Conservation (phyloP, 306 rosid genomes). For the Cicer bijugum region DNA sequence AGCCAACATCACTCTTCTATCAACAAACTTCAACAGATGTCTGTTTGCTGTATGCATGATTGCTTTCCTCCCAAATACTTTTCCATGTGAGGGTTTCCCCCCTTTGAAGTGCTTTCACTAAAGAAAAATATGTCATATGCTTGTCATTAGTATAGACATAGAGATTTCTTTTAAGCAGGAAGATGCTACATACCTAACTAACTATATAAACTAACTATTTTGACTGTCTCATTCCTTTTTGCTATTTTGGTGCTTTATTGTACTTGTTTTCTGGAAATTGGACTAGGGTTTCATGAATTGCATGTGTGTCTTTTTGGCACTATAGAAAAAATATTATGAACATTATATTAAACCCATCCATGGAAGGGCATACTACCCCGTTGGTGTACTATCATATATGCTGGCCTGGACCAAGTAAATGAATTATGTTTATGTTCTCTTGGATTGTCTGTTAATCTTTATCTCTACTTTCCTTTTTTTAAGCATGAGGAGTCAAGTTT, state of each 20-base stretch:
- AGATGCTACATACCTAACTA: conserved; percentile 5
- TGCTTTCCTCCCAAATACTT: conserved; percentile 1
- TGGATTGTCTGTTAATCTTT: conserved; percentile 22
- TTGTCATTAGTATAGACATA: conserved; percentile 10
- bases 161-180: conserved; percentile 17
- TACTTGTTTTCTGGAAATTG: conserved; percentile 14
- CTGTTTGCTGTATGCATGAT: conserved; percentile 16
- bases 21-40: conserved; percentile 19
- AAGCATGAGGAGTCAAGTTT: conserved; percentile 57
- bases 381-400: conserved; percentile 24
- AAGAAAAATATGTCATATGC: neutral
- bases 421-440: conserved; percentile 13
- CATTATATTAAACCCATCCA: conserved; percentile 5
- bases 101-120: conserved; percentile 15
- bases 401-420: conserved; percentile 14
- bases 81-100: neutral
- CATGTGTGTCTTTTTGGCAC: conserved; percentile 1
- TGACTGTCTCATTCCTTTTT: conserved; percentile 26
- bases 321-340: conserved; percentile 23
- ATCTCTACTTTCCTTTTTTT: conserved; percentile 26
- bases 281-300: conserved; percentile 27
- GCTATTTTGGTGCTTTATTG: conserved; percentile 11
- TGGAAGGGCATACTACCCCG: neutral
- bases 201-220: neutral
- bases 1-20: conserved; percentile 9